Conservation (phyloP, 441 rosid species). For the Corymbia calophylla region DNA sequence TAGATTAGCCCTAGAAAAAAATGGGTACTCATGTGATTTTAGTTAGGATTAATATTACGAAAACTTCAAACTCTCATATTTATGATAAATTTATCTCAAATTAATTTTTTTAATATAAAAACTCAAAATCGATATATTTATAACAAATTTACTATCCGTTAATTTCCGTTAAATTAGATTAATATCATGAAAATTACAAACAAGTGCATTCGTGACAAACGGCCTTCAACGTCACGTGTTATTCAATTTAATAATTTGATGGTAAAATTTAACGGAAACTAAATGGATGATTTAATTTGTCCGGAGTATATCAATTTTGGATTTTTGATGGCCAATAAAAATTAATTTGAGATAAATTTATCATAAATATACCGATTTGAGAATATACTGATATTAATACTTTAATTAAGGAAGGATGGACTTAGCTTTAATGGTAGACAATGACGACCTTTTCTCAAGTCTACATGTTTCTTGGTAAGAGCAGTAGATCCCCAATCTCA, state of each 20-base stretch:
- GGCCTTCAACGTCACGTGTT: background rate
- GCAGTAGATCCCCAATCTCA: background rate
- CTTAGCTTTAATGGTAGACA: background rate
- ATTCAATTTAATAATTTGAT: too few relatives aligned
- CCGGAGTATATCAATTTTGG: rapidly evolving
- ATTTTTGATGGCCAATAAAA: background rate
- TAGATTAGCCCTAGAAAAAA: background rate
- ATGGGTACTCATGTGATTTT: background rate
- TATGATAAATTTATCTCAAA: too few relatives aligned
- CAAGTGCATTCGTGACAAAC: rapidly evolving
- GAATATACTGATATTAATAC: too few relatives aligned
- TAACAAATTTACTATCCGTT: too few relatives aligned
- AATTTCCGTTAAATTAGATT: too few relatives aligned
- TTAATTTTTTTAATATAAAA: too few relatives aligned
- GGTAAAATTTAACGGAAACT: too few relatives aligned
- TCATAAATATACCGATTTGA: rapidly evolving
- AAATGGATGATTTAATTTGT: background rate
- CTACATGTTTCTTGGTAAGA: background rate
- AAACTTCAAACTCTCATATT: rapidly evolving
- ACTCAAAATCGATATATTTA: rapidly evolving
- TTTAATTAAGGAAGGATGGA: background rate
- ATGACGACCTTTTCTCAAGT: background rate
- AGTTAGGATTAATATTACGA: background rate
- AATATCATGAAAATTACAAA: too few relatives aligned
- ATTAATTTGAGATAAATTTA: too few relatives aligned